Conservation (phyloP, 2,329 filamentous ascomycete species). For the Arthrobotrys iridis region DNA sequence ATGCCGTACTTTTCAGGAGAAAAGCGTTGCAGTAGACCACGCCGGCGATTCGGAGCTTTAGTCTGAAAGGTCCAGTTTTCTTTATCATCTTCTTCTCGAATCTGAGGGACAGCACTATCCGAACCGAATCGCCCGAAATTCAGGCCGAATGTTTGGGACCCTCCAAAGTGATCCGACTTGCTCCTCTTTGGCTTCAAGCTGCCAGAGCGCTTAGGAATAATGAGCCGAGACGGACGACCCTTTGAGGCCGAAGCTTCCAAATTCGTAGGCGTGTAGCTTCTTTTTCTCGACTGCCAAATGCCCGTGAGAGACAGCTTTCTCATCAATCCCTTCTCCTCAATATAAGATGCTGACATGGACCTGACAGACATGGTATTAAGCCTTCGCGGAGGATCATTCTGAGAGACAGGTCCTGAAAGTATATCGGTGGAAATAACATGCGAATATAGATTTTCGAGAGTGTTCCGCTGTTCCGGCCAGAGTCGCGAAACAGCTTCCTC, state of each 20-base stretch:
- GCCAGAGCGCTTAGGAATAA: constrained; percentile 32
- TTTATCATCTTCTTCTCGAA: constrained; percentile 31
- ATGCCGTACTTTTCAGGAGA: constrained; percentile 33
- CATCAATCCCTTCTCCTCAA: constrained; percentile 42
- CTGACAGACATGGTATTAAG: constrained; percentile 22
- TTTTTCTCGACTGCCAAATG: constrained; percentile 48
- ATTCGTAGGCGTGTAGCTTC: constrained; percentile 42
- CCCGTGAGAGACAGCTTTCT: constrained; percentile 39
- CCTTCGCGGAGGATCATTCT: constrained; percentile 35
- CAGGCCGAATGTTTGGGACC: constrained; percentile 12
- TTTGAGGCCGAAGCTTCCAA: constrained; percentile 14
- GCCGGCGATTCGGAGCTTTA: constrained; percentile 29
- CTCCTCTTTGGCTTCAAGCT: constrained; percentile 41
- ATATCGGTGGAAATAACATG: constrained; percentile 50
- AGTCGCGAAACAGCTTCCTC: constrained; percentile 50
- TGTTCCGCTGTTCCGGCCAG: constrained; percentile 52
- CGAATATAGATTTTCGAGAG: constrained; percentile 48
- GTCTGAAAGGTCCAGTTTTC: constrained; percentile 39
- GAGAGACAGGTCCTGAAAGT: constrained; percentile 29
- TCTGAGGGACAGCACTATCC: not conserved
- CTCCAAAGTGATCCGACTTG: constrained; percentile 42
- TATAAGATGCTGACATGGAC: constrained; percentile 33
- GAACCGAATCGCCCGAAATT: constrained; percentile 17
- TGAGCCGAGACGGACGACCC: constrained; percentile 31
- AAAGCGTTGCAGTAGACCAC: constrained; percentile 31